Evolutionary conservation across 768 basidiomycete species (phyloP).

Genomic region (Harrya chromipes): DNA sequence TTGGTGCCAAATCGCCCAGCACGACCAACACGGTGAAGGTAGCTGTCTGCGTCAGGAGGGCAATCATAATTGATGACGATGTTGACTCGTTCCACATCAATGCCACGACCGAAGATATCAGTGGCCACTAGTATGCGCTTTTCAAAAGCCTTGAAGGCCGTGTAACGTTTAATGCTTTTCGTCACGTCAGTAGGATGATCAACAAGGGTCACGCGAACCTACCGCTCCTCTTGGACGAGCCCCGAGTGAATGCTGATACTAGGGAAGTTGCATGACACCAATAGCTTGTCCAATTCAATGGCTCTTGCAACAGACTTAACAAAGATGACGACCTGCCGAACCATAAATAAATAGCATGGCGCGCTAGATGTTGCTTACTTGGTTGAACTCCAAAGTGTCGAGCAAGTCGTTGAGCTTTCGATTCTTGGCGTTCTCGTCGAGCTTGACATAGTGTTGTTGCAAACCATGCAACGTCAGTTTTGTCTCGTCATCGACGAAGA

Average conservation of each 20-base stretch:
- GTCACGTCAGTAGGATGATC: constrained; percentile 4
- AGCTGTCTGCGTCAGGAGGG: constrained; percentile 95
- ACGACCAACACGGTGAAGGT: constrained; percentile 97
- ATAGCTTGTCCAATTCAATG: constrained; percentile 91
- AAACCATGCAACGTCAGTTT: constrained; percentile 97
- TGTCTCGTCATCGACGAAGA: constrained; percentile 99
- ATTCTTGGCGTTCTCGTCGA: constrained; percentile 95
- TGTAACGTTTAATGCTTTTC: constrained; percentile 85
- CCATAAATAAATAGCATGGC: constrained; percentile 1
- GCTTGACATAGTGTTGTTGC: constrained; percentile 97
- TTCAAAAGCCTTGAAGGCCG: constrained; percentile 98
- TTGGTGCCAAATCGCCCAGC: constrained; percentile 99
- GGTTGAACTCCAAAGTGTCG: constrained; percentile 97
- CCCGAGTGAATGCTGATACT: constrained; percentile 97
- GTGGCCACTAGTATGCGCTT: constrained; percentile 99
- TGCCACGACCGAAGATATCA: constrained; percentile 98
- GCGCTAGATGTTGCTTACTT: constrained; percentile 45
- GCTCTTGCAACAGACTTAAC: constrained; percentile 98
- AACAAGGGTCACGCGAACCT: constrained; percentile 27
- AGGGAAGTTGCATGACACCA: constrained; percentile 98
- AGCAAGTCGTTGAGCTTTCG: constrained; percentile 94
- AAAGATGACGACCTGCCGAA: constrained; percentile 89
- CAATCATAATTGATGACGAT: constrained; percentile 99
- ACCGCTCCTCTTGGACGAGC: constrained; percentile 95
- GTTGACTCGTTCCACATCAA: constrained; percentile 99